Base-by-base conservation (phyloP, 140 eudicot genomes). In the Eryngium alpinum region DNA sequence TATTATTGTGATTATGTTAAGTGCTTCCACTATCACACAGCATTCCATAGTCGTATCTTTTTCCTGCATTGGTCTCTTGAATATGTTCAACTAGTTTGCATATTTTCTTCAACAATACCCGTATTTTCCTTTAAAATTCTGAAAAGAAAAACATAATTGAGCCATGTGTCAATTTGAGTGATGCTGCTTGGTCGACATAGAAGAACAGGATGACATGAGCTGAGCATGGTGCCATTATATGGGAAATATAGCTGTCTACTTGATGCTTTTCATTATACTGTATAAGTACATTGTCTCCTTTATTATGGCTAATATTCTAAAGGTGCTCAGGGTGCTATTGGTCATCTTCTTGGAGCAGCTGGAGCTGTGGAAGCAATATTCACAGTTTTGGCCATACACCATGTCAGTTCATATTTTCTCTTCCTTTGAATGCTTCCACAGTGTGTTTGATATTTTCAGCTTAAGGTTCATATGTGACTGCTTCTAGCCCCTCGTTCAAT, bases 261-360 rank as follows among this genome's bases (percentile, higher is more conserved):
- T 69, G 75, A 65, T 46, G 19, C 50, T 56, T 46, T 49, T 44
- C 60, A 46, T 74, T 75, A n/a, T n/a, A n/a, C n/a, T n/a, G n/a
- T n/a, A n/a, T n/a, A n/a, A n/a, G n/a, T n/a, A n/a, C n/a, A n/a
- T n/a, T n/a, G n/a, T n/a, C n/a, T 66, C 43, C 4, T 29, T 22
- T 43, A 27, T 18, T 21, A n/a, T 21, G 80, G 51, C n/a, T 49
- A 31, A 57, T 59, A 22, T 77, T 52, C n/a, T 13, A 5, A 5
- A 78, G 83, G 63, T 76, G 38, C 77, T 72, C 79, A 94, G 99
- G 99, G 99, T 84, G 99, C 99, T 63, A 79, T 83, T 5, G 97
- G 99, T 62, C 99, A 95, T 91, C 99, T 95, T 51, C 92, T 95
- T 67, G 99, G 99, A 44, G 99, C 99, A 62, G 99, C 99, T 85